Percentiles rank a stretch among this genome's conserved stretches.
Conservation (phyloP, 1,139 yeast species). For the Yamadazyma conglobata region DNA sequence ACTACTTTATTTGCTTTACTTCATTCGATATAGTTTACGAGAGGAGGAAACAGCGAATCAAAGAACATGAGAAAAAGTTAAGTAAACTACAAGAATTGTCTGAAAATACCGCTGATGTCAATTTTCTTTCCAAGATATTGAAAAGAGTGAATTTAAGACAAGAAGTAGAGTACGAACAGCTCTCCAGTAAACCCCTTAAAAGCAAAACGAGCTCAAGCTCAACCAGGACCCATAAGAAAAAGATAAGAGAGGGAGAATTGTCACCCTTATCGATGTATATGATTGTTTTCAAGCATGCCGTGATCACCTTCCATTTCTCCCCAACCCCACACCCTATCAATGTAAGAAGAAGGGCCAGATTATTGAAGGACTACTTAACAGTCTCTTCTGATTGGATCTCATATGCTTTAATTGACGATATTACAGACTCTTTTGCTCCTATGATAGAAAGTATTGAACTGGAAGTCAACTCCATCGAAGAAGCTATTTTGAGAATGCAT, state of each 20-base stretch:
- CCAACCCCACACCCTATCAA: slow-evolving; percentile 96
- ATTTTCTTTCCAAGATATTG: slow-evolving; percentile 12
- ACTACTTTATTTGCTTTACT: slow-evolving; percentile 89
- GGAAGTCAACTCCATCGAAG: slow-evolving; percentile 90
- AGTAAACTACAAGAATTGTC: slow-evolving; percentile 40
- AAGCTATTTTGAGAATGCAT: slow-evolving; percentile 83
- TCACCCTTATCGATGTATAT: slow-evolving; percentile 92
- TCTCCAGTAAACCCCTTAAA: slow-evolving; percentile 2
- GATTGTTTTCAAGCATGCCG: slow-evolving; percentile 86
- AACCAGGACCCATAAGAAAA: slow-evolving; percentile 31
- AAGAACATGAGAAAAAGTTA: slow-evolving; percentile 40
- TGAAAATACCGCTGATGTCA: slow-evolving; percentile 19
- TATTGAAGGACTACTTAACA: slow-evolving; percentile 80
- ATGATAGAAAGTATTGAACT: slow-evolving; percentile 90
- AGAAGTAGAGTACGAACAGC: slow-evolving; percentile 3
- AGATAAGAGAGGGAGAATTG: slow-evolving; percentile 66
- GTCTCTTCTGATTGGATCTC: slow-evolving; percentile 97
- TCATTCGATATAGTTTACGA: slow-evolving; percentile 86
- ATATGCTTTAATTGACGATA: slow-evolving; percentile 93
- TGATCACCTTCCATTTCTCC: slow-evolving; percentile 87
- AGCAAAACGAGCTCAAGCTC: slow-evolving; percentile 20
- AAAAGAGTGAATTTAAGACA: slow-evolving; percentile 5
- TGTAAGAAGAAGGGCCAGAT: slow-evolving; percentile 87
- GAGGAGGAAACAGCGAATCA: slow-evolving; percentile 49
- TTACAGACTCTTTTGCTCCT: slow-evolving; percentile 96